A percentile compares a stretch with the other conserved stretches of the same genome.
phyloP scores from a whole-genome alignment of 768 basidiomycete species.

The Lactarius hengduanensis region DNA sequence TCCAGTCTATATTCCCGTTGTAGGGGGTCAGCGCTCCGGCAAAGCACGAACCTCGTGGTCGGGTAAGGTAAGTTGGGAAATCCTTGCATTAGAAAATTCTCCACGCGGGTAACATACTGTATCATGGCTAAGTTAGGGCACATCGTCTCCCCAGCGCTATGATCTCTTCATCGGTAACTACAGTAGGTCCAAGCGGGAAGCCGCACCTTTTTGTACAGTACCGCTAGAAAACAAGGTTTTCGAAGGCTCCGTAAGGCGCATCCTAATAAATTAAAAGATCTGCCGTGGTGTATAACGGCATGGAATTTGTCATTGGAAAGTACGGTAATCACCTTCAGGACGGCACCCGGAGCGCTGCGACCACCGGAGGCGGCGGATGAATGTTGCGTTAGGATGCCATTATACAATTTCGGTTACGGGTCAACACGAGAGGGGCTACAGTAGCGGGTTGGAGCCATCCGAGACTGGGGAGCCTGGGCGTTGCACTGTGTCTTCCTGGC shows the following conservation, averaged over 20 bases:
- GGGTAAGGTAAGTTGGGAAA: background rate
- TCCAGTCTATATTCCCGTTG: background rate
- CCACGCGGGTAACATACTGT: no score
- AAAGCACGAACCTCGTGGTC: background rate
- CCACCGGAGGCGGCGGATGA: background rate
- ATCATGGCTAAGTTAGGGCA: background rate
- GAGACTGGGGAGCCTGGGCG: background rate
- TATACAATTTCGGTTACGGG: constrained; percentile 1
- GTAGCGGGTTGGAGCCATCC: background rate
- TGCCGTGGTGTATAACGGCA: constrained; percentile 1
- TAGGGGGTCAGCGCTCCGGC: background rate
- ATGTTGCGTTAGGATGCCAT: constrained; percentile 14
- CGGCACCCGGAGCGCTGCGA: constrained; percentile 2
- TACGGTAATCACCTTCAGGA: background rate
- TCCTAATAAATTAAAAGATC: constrained; percentile 18
- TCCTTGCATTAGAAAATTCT: background rate
- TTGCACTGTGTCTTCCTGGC: background rate
- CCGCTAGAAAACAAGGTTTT: background rate
- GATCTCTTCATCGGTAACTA: background rate
- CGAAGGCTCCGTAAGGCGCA: constrained; percentile 1
- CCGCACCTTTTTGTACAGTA: background rate
- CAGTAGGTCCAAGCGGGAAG: background rate
- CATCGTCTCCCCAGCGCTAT: constrained; percentile 1
- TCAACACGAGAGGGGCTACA: background rate
- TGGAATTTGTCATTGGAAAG: no score